Base-by-base conservation (phyloP, 495 filamentous ascomycete species). In the Stereocaulon alpinum region DNA sequence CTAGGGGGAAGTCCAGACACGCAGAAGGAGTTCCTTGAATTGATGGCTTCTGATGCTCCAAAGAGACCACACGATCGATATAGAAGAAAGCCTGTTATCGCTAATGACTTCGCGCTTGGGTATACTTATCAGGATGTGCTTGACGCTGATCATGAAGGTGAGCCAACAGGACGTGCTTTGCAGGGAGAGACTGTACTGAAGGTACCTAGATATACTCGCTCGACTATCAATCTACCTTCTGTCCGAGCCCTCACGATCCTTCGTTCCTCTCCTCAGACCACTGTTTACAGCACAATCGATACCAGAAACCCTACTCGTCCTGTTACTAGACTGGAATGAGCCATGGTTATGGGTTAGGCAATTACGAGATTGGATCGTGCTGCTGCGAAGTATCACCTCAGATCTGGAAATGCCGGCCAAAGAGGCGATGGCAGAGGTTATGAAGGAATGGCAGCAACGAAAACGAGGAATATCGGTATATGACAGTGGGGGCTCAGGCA, bases 71-170 rank as follows among this genome's bases (percentile, higher is more conserved):
- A 82, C 52, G 76, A 82, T 48, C 77, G 81, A 43, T 82, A 81
- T 56, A 79, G 76, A n/a, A 83, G 80, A 61, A 77, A 76, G 56
- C 86, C 91, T 2, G 89, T 91, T 40, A 80, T 96, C 66, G 91
- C 92, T 45, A 97, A 97, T 68, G 86, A 86, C 60, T 95, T 94
- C 70, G 92, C 91, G 12, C 73, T 97, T 56, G 92, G 92, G 50
- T 96, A 96, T 71, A 95, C 92, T 52, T 97, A 95, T 70, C 86
- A 89, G 68, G 91, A 97, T 74, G 89, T 97, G 43, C 75, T 95
- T 34, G 92, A 96, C 74, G 86, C 90, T 56, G 92, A 97, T 68
- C 89, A 94, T 66, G 92, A 97, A 81, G 88, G 88, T 90, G 69
- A 7, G 4, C 12, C 2, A 32, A 2, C 4, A 22, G 22, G 40